phyloP scores from a whole-genome alignment of 768 basidiomycete species.

The Dentipellis sp. region DNA sequence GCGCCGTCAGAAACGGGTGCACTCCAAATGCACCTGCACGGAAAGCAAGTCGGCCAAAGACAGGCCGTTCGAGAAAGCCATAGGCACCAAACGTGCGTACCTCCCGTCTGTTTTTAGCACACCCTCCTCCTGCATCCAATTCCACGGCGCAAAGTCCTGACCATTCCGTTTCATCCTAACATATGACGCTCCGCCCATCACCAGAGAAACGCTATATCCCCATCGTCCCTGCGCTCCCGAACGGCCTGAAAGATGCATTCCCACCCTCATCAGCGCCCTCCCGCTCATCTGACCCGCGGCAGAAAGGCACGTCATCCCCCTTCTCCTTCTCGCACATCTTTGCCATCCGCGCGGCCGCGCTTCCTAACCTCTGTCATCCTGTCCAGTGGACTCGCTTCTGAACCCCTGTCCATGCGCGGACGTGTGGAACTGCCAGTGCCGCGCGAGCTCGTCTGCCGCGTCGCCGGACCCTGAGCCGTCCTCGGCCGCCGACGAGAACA shows the following conservation, averaged over 20 bases:
- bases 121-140: no score
- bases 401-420: constrained; percentile 14
- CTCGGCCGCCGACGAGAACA: neutral
- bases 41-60: constrained; percentile 2
- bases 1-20: constrained; percentile 12
- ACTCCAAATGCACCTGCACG: constrained; percentile 16
- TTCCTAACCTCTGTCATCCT: no score
- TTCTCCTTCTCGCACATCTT: neutral
- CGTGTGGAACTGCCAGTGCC: constrained; percentile 9
- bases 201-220: constrained; percentile 16
- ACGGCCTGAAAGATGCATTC: constrained; percentile 14
- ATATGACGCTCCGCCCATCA: neutral
- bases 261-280: neutral
- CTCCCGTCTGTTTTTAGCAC: neutral
- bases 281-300: constrained; percentile 11
- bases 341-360: no score
- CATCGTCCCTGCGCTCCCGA: constrained; percentile 13
- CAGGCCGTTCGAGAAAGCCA: constrained; percentile 10
- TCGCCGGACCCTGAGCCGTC: constrained; percentile 4
- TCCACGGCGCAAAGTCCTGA: neutral
- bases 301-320: constrained; percentile 6
- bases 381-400: constrained; percentile 10
- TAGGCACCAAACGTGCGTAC: constrained; percentile 15
- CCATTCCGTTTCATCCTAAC: neutral
- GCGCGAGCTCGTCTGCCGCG: neutral